These are phyloP conservation scores for Lagenidium giganteum DNA, from an alignment of 352 stramenopile species.

Conservation along the genomic window DNA sequence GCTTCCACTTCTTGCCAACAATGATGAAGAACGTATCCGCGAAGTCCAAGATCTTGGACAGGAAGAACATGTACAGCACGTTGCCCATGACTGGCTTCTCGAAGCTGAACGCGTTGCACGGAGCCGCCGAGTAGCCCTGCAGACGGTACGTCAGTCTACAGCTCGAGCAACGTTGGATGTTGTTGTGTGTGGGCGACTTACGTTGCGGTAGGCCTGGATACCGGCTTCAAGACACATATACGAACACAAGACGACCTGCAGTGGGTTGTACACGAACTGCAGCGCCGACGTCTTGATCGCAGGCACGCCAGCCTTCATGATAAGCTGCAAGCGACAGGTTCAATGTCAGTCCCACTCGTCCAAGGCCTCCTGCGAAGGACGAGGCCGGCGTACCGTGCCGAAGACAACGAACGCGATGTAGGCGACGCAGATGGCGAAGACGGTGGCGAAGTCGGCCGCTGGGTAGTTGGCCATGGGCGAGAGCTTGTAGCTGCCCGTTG, in stretches of 20 bases:
- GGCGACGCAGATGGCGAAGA: constrained; percentile 47
- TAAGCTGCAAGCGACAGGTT: constrained; percentile 5
- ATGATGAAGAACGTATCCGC: constrained; percentile 98
- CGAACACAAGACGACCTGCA: constrained; percentile 94
- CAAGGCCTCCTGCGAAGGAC: neutral
- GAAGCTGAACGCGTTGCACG: constrained; percentile 90
- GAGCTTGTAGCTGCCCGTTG: constrained; percentile 36
- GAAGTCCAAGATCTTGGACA: constrained; percentile 95
- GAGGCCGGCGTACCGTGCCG: constrained; percentile 25
- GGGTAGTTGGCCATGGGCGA: constrained; percentile 35
- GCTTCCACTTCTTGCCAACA: constrained; percentile 96
- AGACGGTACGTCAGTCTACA: too few species aligned
- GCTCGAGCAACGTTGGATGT: too few species aligned
- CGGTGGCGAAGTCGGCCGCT: constrained; percentile 48
- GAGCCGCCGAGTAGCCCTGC: constrained; percentile 82
- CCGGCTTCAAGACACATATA: constrained; percentile 96
- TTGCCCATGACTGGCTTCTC: constrained; percentile 91
- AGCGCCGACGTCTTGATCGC: constrained; percentile 73
- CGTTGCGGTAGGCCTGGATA: constrained; percentile 90
- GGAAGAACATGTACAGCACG: constrained; percentile 98
- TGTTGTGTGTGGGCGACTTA: constrained; percentile 21
- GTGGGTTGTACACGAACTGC: constrained; percentile 97
- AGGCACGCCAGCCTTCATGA: constrained; percentile 77
- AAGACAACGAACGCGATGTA: constrained; percentile 70
- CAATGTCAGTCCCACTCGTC: too few species aligned